Evolutionary conservation across 495 filamentous ascomycete species (phyloP), one percentile per base, ranked within the genome.

Genomic region (Aspergillus hancockii): DNA sequence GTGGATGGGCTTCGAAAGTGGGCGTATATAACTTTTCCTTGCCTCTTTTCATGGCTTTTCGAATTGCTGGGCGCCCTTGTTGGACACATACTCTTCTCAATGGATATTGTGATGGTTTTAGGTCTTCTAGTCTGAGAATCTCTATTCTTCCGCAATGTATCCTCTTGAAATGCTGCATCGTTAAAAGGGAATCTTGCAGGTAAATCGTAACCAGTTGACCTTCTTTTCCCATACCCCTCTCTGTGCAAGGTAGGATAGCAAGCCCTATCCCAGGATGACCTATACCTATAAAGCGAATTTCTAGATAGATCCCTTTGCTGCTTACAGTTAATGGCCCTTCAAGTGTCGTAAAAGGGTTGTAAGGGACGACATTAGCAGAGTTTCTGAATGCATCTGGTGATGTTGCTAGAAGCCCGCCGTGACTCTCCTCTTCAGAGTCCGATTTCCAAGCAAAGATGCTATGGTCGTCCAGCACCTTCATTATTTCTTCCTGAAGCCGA

Each of bases 401-500:
- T 14, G 46, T 40, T 19, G 64, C 64, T 2, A 66, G 31, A 43
- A 64, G 31, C 6, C 64, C 61, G 18, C 58, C 45, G 16, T 55
- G 28, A 12, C 6, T 47, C 14, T 47, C 58, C 38, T 38, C 28
- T 13, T 52, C 36, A 8, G 36, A 36, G 1, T 52, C 14, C 8
- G 49, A 25, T n/a, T 13, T 58, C 65, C 65, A 67, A 1, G 66
- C 63, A 52, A 66, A 66, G 25, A 68, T 66, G 14, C 59, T 66
- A 30, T 63, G 52, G 21, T 68, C 63, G 18, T 58, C 47, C 21
- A 59, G 63, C 2, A 54, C 23, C 28, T 58, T 56, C 40, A 76
- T 66, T 14, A 75, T 67, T 45, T 67, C 66, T 45, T 66, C 50
- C 46, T 76, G 72, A 22, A 75, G 55, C 23, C 73, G 55, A 21